Base-by-base conservation (phyloP, 2,329 filamentous ascomycete species). In the Venturia oleaginea region DNA sequence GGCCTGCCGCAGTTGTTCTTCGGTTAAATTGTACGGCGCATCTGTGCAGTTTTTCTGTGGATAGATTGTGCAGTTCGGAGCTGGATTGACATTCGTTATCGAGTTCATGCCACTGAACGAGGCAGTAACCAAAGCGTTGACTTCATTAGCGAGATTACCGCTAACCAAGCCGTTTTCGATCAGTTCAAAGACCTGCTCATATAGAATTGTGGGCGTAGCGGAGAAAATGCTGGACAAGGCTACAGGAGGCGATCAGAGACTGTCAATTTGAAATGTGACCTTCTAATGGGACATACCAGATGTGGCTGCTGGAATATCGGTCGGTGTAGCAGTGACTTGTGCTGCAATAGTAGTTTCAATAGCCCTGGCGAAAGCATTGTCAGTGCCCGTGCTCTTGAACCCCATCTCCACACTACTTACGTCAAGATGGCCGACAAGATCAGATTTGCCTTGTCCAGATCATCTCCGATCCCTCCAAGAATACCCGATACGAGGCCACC, bases 11-110 rank as follows among this genome's bases (percentile, higher is more conserved):
- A 85, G 75, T 11, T 72, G 68, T 0, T 68, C 65, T 68, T 85
- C 82, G 0, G 75, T 68, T 3, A 83, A 65, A 0, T 75, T 76
- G 70, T 83, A 85, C 0, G 77, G 75, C 0, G 81, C 79, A 69
- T 85, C 82, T 2, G 65, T 69, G 11, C 71, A 61, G 24, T 70
- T 68, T 48, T 71, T 72, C 66, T 73, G 74, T 1, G 76, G 79
- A 48, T 66, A 64, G 22, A 64, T 57, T 17, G 63, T 27, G n/a
- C 24, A 32, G 2, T 32, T 38, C 3, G 63, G 63, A 11, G n/a
- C 24, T 11, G 22, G 51, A 32, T 64, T 64, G 63, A 64, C 32
- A 38, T 61, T 64, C n/a, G 30, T 59, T 34, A 61, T 34, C 7
- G 34, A 42, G 24, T 64, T 61, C 22, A 38, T 34, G n/a, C 54